Conservation (phyloP, 2,329 filamentous ascomycete genomes). For the Stagonosporopsis chrysanthemi region DNA sequence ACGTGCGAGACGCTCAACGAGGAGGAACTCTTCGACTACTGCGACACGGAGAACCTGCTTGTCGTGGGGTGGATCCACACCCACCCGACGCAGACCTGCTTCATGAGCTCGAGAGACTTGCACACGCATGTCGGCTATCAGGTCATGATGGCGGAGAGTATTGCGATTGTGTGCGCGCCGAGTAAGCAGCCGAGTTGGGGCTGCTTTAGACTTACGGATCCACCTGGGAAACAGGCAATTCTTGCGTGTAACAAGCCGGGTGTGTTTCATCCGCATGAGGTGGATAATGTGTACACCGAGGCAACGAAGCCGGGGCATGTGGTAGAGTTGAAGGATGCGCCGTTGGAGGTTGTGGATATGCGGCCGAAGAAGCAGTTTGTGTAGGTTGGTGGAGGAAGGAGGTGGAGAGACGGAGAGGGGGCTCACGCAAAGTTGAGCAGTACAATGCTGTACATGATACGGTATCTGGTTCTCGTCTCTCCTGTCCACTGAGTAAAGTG, state of each 20-base stretch:
- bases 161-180: constrained; percentile 95
- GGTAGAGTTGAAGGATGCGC: constrained; percentile 62
- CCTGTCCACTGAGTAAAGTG: no score
- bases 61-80: constrained; percentile 98
- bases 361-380: constrained; percentile 36
- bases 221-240: constrained; percentile 86
- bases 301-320: constrained; percentile 68
- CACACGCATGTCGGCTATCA: constrained; percentile 96
- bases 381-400: neutral
- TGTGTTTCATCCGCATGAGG: constrained; percentile 80
- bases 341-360: constrained; percentile 73
- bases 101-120: constrained; percentile 93
- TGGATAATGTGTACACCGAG: constrained; percentile 79
- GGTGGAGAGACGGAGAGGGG: no score
- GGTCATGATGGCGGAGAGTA: constrained; percentile 93
- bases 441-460: no score
- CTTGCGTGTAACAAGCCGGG: constrained; percentile 78
- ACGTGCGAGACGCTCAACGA: constrained; percentile 96
- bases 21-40: constrained; percentile 84
- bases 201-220: constrained; percentile 91
- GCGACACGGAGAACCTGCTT: constrained; percentile 81
- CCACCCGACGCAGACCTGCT: constrained; percentile 94
- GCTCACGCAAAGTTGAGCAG: no score
- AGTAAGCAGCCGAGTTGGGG: constrained; percentile 83
- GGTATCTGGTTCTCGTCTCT: no score